These are phyloP conservation scores for Barnettozyma wickerhamii DNA, from an alignment of 805 yeast species.

Conservation along the genomic window DNA sequence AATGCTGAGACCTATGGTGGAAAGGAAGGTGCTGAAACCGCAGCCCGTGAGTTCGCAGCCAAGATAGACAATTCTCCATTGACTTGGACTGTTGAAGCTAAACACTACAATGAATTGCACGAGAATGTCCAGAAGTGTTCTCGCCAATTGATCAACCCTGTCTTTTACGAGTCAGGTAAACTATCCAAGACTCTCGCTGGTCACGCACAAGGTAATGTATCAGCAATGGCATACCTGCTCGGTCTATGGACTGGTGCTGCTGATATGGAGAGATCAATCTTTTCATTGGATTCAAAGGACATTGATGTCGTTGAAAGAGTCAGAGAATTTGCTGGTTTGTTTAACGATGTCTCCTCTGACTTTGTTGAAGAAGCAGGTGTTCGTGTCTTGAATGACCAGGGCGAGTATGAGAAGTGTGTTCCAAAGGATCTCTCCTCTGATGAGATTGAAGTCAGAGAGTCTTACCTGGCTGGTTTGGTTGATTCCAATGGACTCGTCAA, in stretches of 20 bases:
- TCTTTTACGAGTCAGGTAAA: conserved; percentile 30
- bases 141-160: conserved; percentile 33
- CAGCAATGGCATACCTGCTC: conserved; percentile 34
- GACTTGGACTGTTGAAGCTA: conserved; percentile 38
- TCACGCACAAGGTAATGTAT: conserved; percentile 19
- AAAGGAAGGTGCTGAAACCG: conserved; percentile 20
- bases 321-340: conserved; percentile 18
- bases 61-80: conserved; percentile 16
- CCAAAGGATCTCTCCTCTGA: conserved; percentile 34
- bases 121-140: conserved; percentile 29
- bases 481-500: conserved; percentile 36
- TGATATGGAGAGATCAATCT: conserved; percentile 24
- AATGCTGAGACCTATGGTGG: conserved; percentile 7
- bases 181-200: conserved; percentile 27
- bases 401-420: conserved; percentile 27
- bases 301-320: conserved; percentile 23
- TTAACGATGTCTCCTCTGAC: conserved; percentile 29
- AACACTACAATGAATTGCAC: conserved; percentile 29
- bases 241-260: conserved; percentile 41
- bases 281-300: conserved; percentile 30
- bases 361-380: conserved; percentile 23
- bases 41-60: conserved; percentile 23
- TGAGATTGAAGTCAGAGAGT: conserved; percentile 37
- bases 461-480: conserved; percentile 40
- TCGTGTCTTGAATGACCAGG: conserved; percentile 4